Base-by-base conservation (phyloP, 352 stramenopile genomes). In the Phytophthora tubulina region DNA sequence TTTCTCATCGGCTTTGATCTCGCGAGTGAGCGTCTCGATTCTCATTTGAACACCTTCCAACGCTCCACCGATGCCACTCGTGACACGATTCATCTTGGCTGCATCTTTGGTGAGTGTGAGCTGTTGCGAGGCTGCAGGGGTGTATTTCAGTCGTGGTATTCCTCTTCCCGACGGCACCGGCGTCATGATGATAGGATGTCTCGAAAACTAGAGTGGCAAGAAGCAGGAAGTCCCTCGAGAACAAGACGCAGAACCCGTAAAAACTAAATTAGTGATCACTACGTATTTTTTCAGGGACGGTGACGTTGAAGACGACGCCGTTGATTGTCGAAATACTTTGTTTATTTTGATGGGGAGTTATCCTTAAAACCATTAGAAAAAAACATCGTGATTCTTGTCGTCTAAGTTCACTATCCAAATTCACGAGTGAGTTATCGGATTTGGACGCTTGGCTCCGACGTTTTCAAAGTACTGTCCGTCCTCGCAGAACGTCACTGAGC, bases 1-100 rank as follows among this genome's bases (percentile, higher is more conserved):
- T 33, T 92, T 94, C 46, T 90, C 84, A 42, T 94, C 87, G 5
- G 76, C 87, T 46, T 84, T 80, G 55, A 94, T 93, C 70, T 94
- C 87, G 3, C 74, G 75, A 35, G 86, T 86, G 11, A 94, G 78
- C 52, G 74, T 83, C 15, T 82, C 83, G 27, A 94, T 86, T 51
- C 79, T 78, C 63, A 84, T 80, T 63, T 91, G 72, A 10, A 91
- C 75, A 13, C 76, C 68, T 27, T 94, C 86, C 44, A 94, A 65
- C 15, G 81, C 84, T 4, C 86, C 86, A 17, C 82, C 81, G 39
- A 94, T 90, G 41, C 86, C 86, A 58, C 80, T 92, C 3, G 84
- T 92, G 31, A 82, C 75, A 53, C 86, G 83, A 74, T 94, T 94
- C 86, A 94, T 94, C 31, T 79, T 82, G 41, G 64, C 61, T 5